Conservation (phyloP, 495 filamentous ascomycete genomes). For the Penicillium tannophilum region DNA sequence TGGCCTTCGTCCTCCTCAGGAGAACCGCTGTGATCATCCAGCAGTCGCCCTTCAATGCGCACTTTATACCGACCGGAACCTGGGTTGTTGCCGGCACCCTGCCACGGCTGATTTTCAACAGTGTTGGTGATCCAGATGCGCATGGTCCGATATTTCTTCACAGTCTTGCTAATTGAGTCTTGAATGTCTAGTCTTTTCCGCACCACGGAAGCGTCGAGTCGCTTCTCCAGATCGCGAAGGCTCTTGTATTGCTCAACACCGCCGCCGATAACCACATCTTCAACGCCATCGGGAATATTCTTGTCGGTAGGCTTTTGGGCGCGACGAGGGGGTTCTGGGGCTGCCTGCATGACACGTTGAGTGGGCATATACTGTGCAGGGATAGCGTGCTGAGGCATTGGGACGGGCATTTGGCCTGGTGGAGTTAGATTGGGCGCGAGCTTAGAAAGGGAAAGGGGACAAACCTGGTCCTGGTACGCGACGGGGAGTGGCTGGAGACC, state of each 20-base stretch:
- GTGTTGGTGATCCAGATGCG: slow-evolving; percentile 97
- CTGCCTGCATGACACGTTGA: slow-evolving; percentile 45
- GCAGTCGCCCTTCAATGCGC: slow-evolving; percentile 87
- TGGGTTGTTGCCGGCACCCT: slow-evolving; percentile 48
- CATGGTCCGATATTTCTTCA: slow-evolving; percentile 82
- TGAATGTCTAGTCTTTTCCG: slow-evolving; percentile 89
- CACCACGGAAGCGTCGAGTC: slow-evolving; percentile 91
- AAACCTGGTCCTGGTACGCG: slow-evolving; percentile 43
- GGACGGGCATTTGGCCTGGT: slow-evolving; percentile 40
- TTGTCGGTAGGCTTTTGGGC: slow-evolving; percentile 91
- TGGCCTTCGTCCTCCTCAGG: slow-evolving; percentile 62
- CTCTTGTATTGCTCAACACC: slow-evolving; percentile 79
- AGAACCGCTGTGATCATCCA: slow-evolving; percentile 68
- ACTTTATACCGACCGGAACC: slow-evolving; percentile 73
- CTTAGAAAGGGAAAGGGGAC: slow-evolving; percentile 23
- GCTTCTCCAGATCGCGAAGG: slow-evolving; percentile 83
- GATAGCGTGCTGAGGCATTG: slow-evolving; percentile 44
- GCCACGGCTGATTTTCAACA: slow-evolving; percentile 93
- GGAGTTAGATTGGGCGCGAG: slow-evolving; percentile 19
- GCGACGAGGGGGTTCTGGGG: slow-evolving; percentile 66
- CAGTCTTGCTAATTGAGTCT: slow-evolving; percentile 76
- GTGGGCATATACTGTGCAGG: slow-evolving; percentile 45
- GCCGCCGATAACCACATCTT: slow-evolving; percentile 77
- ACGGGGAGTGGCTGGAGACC: slow-evolving; percentile 51
- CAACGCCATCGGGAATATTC: slow-evolving; percentile 86